Evolutionary conservation across 306 rosid species (phyloP).

Genomic region (Quercus robur): DNA sequence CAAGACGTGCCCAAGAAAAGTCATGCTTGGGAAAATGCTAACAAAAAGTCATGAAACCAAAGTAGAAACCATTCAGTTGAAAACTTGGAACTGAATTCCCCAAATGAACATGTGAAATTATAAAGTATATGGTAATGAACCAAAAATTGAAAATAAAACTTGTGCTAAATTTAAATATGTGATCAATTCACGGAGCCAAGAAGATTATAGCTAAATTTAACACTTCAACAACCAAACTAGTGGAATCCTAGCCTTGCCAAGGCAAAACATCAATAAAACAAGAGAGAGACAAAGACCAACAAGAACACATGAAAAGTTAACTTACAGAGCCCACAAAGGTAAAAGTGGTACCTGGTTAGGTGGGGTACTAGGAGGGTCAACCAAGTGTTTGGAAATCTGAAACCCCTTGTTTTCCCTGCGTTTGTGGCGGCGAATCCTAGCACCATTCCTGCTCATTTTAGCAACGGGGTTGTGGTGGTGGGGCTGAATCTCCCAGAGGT

Average conservation of each 20-base stretch:
- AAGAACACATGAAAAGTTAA: no score
- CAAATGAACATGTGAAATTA: background rate
- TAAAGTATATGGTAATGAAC: background rate
- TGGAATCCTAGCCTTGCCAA: no score
- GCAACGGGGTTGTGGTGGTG: conserved; percentile 38
- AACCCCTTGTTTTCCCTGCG: conserved; percentile 15
- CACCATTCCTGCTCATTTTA: conserved; percentile 32
- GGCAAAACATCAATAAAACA: no score
- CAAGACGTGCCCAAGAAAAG: background rate
- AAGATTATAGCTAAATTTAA: no score
- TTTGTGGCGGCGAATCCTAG: conserved; percentile 32
- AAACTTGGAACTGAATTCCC: conserved; percentile 2
- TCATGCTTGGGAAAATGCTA: background rate
- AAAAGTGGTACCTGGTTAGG: conserved; percentile 42
- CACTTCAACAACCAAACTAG: no score
- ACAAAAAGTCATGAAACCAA: conserved; percentile 10
- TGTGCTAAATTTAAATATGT: no score
- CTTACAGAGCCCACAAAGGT: background rate
- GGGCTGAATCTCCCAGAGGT: conserved; percentile 61
- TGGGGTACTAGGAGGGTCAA: conserved; percentile 30
- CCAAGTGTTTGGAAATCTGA: conserved; percentile 17
- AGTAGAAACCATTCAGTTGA: conserved; percentile 3
- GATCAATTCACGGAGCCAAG: no score
- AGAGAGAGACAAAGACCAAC: no score
- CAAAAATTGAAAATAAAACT: background rate